Percentiles rank a stretch among this genome's conserved stretches.
These are phyloP conservation scores for Starmerella cellae DNA, from an alignment of 805 yeast species.

Conservation along the genomic window DNA sequence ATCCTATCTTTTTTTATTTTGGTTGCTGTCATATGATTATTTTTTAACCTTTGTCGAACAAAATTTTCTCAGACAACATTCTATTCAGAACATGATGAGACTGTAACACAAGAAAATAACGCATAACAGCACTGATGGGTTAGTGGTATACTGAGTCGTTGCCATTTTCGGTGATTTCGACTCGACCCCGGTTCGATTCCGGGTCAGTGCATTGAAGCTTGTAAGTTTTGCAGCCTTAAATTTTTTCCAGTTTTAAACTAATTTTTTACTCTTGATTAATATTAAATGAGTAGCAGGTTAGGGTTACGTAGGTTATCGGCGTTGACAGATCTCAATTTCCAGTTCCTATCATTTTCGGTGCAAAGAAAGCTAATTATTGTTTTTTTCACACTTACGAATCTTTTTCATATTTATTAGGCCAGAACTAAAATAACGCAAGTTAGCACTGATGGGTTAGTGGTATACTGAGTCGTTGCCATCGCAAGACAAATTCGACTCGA, in stretches of 20 bases:
- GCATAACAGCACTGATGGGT: slow-evolving; percentile 18
- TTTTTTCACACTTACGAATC: too few species aligned
- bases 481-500: slow-evolving; percentile 38
- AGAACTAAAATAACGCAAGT: background rate
- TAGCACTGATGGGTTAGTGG: slow-evolving; percentile 21
- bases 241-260: background rate
- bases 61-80: too few species aligned
- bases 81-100: too few species aligned
- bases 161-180: slow-evolving; percentile 14
- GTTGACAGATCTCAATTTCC: too few species aligned
- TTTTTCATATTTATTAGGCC: background rate
- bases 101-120: too few species aligned
- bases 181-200: slow-evolving; percentile 99
- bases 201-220: slow-evolving; percentile 93
- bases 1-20: too few species aligned
- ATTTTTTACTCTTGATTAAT: too few species aligned
- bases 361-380: too few species aligned
- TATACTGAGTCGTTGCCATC: slow-evolving; percentile 20
- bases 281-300: too few species aligned
- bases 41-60: background rate
- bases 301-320: too few species aligned
- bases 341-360: too few species aligned
- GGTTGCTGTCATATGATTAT: background rate
- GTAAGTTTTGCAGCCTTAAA: slow-evolving; percentile 19
- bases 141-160: slow-evolving; percentile 21